A percentile compares a stretch with the other conserved stretches of the same genome.
Evolutionary conservation across 2,329 filamentous ascomycete genomes (phyloP).

Genomic region (Nemania sp.): DNA sequence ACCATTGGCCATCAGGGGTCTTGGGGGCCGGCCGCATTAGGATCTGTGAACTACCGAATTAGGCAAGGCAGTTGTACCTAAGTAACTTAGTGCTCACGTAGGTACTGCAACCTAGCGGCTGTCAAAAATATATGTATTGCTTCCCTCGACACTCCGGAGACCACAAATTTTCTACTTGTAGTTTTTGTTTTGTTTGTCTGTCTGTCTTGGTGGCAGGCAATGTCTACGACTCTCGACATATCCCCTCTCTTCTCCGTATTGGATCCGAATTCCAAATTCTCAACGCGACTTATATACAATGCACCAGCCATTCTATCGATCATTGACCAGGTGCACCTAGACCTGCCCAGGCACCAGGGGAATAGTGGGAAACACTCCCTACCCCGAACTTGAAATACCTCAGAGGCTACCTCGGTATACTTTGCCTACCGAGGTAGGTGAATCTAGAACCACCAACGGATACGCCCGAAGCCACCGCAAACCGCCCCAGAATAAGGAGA

Average conservation of each 20-base stretch:
- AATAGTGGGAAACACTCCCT: no score
- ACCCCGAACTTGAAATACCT: neutral
- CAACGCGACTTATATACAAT: no score
- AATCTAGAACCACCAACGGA: neutral
- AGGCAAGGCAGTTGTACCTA: neutral
- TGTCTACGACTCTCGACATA: neutral
- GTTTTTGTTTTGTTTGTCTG: no score
- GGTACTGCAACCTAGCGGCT: no score
- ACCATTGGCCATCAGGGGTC: conserved; percentile 31
- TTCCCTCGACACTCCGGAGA: no score
- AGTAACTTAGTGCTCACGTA: neutral
- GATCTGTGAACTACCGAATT: neutral
- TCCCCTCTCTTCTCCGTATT: neutral
- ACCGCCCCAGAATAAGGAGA: no score
- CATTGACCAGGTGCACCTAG: neutral
- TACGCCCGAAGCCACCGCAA: neutral
- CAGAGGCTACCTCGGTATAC: neutral
- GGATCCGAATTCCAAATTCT: neutral
- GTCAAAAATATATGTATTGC: no score
- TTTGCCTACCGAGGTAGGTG: neutral
- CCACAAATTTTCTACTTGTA: no score
- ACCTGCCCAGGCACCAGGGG: no score
- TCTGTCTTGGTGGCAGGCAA: no score
- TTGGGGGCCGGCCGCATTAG: neutral
- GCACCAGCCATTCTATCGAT: no score